Percentiles rank a stretch among this genome's conserved stretches.
Evolutionary conservation across 306 rosid genomes (phyloP).

Genomic region (Sesbania bispinosa): DNA sequence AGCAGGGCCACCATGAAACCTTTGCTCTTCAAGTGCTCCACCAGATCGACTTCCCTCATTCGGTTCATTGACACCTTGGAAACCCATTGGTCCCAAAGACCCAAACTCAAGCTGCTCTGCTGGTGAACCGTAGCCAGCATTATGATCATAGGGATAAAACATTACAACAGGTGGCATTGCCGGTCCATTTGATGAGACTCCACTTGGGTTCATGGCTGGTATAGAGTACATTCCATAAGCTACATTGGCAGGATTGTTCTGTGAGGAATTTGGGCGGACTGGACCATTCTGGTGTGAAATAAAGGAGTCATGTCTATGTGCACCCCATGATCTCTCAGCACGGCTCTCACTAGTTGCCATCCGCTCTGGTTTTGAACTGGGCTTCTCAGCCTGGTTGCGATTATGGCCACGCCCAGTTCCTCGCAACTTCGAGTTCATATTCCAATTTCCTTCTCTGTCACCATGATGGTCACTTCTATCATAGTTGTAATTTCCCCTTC

Average conservation of each 20-base stretch:
- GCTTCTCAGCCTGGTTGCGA: slow-evolving; percentile 67
- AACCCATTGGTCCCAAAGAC: slow-evolving; percentile 81
- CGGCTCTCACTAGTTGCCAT: slow-evolving; percentile 63
- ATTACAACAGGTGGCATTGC: slow-evolving; percentile 74
- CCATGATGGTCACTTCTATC: slow-evolving; percentile 81
- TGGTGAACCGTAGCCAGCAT: slow-evolving; percentile 46
- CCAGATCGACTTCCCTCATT: slow-evolving; percentile 58
- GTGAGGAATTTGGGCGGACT: slow-evolving; percentile 55
- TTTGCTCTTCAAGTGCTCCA: slow-evolving; percentile 70
- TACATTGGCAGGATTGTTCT: slow-evolving; percentile 56
- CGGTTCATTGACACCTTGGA: slow-evolving; percentile 53
- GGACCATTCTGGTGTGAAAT: slow-evolving; percentile 73
- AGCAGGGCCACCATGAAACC: slow-evolving; percentile 61
- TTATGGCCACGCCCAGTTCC: slow-evolving; percentile 64
- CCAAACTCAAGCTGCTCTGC: slow-evolving; percentile 92
- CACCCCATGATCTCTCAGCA: slow-evolving; percentile 70
- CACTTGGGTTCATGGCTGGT: slow-evolving; percentile 68
- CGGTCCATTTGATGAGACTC: slow-evolving; percentile 74
- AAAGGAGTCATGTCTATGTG: slow-evolving; percentile 69
- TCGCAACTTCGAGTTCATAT: slow-evolving; percentile 63
- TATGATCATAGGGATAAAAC: slow-evolving; percentile 82
- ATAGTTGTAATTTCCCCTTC: slow-evolving; percentile 70
- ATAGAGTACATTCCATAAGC: slow-evolving; percentile 73
- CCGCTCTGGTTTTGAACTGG: slow-evolving; percentile 63
- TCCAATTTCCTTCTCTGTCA: slow-evolving; percentile 92